Base-by-base conservation (phyloP, 2,329 filamentous ascomycete species). In the Apiospora koreana region DNA sequence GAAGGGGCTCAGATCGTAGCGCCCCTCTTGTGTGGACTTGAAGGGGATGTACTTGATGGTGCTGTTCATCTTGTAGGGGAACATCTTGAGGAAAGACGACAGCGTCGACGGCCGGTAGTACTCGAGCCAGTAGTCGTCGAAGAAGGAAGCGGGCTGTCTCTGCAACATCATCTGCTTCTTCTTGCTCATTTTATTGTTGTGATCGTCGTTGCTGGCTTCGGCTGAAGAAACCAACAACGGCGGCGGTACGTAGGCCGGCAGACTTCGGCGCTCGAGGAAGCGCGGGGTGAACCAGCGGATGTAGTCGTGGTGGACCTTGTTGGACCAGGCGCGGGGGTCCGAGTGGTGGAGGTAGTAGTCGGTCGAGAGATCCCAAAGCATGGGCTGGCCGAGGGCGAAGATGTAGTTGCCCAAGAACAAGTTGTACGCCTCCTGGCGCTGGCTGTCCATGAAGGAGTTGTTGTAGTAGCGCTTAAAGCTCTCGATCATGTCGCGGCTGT, bases 391-490 rank as follows among this genome's bases (percentile, higher is more conserved):
- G 73, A 94, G 91, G 0, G 88, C 83, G 78, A 94, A 98, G 67
- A 95, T 93, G 79, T 99, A 99, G 78, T 98, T 98, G 8, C 96
- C 96, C 1, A 99, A 87, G 78, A 99, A 99, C 12, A 99, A 85
- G 75, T 99, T 99, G 81, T 98, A 98, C 0, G 96, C 96, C 81
- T 99, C 96, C 81, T 99, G 96, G 42, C 96, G 91, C 79, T 99
- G 96, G n/a, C 93, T 95, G 80, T 99, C 96, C 10, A 99, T 88
- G 79, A 99, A 99, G 0, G 95, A 97, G 78, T 99, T 99, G 83
- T 98, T 97, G 81, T 99, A 99, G 80, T 98, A 99, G 38, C 96
- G 90, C 81, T 98, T 99, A 85, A 99, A 98, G 80, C 94, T 97
- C 82, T 99, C 96, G 28, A 99, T 95, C 95, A 99, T 98, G 80